Evolutionary conservation across 345 rosid genomes (phyloP), one percentile per base, ranked within the genome.

Genomic region (Acer yangbiense): DNA sequence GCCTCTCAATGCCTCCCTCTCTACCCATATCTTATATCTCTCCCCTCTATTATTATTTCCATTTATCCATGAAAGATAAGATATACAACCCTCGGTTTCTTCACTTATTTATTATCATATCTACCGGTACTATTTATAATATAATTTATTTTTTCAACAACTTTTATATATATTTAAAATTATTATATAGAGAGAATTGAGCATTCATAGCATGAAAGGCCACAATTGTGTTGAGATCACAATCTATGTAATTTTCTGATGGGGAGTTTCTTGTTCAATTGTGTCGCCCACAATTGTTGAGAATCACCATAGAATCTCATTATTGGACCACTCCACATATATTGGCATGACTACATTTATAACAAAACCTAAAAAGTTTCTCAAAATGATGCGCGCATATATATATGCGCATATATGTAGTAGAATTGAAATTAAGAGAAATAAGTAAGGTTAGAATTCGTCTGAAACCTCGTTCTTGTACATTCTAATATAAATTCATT

Each of bases 31-130:
- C 50, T 46, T 2, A 7, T 43, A 43, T 68, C 86, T 83, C 83
- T 71, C 82, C 61, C 83, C 23, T 82, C 86, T 54, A 82, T 87
- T 82, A 87, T 89, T 81, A 55, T 3, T 71, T 71, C 54, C 21
- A 23, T 64, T 70, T 4, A 35, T 4, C 39, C 6, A 35, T 35
- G 39, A 35, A 35, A 48, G 71, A 80, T 55, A 70, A 29, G 35
- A 69, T 58, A 20, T 17, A 58, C 21, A 4, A 41, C n/a, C 7
- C 27, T 70, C 72, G 32, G 27, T 65, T 4, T 65, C 20, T 16
- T 13, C 7, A 65, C 21, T 65, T 67, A 67, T 67, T 67, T 67
- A 41, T 46, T 25, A 13, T 69, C 35, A 52, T 71, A 52, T 3
- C 58, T 35, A 35, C 39, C 39, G 39, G 39, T 35, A 35, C 39